Evolutionary conservation across 2,329 filamentous ascomycete genomes (phyloP).

Genomic region (Sporothrix inflata): DNA sequence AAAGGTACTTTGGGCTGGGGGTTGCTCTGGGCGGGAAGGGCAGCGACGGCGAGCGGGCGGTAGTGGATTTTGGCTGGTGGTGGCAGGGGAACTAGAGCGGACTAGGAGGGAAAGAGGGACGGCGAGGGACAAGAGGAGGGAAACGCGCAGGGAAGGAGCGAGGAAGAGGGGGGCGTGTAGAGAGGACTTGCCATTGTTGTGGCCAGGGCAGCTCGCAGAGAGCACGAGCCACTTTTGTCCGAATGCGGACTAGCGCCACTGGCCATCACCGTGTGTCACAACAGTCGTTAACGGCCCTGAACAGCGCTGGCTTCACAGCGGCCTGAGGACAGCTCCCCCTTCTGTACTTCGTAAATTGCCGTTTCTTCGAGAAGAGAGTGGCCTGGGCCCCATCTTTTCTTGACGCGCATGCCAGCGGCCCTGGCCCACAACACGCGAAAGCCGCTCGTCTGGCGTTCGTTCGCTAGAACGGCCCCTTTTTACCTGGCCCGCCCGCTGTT

Average conservation of each 20-base stretch:
- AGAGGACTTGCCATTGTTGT: constrained; percentile 2
- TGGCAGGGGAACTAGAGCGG: constrained; percentile 19
- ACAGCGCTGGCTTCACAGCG: background rate
- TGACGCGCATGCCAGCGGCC: constrained; percentile 25
- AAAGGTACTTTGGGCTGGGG: constrained; percentile 18
- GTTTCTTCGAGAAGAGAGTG: background rate
- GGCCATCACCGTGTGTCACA: background rate
- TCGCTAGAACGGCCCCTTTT: background rate
- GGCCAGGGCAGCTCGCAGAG: background rate
- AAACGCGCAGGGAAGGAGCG: constrained; percentile 18
- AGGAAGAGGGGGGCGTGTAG: background rate
- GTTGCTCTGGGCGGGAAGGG: constrained; percentile 19
- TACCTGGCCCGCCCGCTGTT: background rate
- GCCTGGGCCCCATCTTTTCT: constrained; percentile 8
- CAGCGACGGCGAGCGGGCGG: constrained; percentile 20
- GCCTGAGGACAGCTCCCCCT: background rate
- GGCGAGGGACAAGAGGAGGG: background rate
- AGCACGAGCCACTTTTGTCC: constrained; percentile 18
- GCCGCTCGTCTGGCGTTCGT: constrained; percentile 16
- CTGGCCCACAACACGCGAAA: constrained; percentile 24
- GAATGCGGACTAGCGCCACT: constrained; percentile 7
- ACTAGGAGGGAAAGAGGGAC: background rate
- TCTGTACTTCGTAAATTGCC: constrained; percentile 1
- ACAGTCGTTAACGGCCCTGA: background rate
- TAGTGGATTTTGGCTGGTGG: constrained; percentile 19